phyloP scores from a whole-genome alignment of 306 rosid species.

The Echinosophora koreensis region DNA sequence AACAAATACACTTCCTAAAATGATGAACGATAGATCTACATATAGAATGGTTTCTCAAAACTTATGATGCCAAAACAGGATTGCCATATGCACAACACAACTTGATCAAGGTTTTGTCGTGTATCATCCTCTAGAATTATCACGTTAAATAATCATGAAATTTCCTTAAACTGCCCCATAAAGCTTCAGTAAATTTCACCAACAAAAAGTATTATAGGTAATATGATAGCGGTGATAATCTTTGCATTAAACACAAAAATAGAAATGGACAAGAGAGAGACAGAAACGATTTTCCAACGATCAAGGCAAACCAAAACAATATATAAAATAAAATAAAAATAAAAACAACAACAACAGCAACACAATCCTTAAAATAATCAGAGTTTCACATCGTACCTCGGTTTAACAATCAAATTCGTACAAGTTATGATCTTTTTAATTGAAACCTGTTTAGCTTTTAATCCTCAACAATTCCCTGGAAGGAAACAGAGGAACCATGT shows the following conservation, averaged over 20 bases:
- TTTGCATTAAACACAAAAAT: background rate
- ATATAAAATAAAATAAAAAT: too few relatives aligned
- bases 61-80: slow-evolving; percentile 9
- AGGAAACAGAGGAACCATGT: slow-evolving; percentile 21
- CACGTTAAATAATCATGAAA: slow-evolving; percentile 8
- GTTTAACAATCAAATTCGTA: slow-evolving; percentile 7
- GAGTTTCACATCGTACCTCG: slow-evolving; percentile 48
- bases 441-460: slow-evolving; percentile 20
- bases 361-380: slow-evolving; percentile 30
- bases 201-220: background rate
- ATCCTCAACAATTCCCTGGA: slow-evolving; percentile 27
- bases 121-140: slow-evolving; percentile 28
- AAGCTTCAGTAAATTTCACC: slow-evolving; percentile 7
- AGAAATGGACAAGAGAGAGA: slow-evolving; percentile 12
- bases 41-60: background rate
- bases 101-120: slow-evolving; percentile 34
- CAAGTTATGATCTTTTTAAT: slow-evolving; percentile 32
- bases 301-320: background rate
- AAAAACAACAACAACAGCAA: background rate
- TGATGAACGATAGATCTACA: background rate
- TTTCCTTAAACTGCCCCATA: slow-evolving; percentile 14
- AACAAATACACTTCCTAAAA: background rate
- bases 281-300: slow-evolving; percentile 29
- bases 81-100: slow-evolving; percentile 30
- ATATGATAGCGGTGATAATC: background rate